These are phyloP conservation scores for Yarrowia sp. DNA, from an alignment of 805 yeast species.

Conservation along the genomic window DNA sequence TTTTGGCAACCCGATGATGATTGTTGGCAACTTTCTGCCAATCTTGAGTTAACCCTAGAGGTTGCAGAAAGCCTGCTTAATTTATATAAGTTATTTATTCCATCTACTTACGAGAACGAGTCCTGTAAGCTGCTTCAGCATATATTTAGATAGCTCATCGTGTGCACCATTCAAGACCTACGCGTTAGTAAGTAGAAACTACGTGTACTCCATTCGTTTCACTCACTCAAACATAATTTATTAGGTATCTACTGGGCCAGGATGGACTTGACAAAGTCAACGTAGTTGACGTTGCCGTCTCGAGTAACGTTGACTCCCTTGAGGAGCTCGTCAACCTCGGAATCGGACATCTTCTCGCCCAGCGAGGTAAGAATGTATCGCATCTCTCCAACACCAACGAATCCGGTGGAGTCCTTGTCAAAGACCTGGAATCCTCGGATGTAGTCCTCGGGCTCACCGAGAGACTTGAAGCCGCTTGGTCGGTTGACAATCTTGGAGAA, in stretches of 20 bases:
- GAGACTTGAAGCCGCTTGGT: slow-evolving; percentile 83
- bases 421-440: slow-evolving; percentile 95
- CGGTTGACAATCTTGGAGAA: slow-evolving; percentile 75
- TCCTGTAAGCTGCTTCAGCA: too few relatives aligned
- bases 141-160: too few relatives aligned
- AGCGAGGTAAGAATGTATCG: slow-evolving; percentile 91
- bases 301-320: slow-evolving; percentile 92
- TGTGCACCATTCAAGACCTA: too few relatives aligned
- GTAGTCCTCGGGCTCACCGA: slow-evolving; percentile 90
- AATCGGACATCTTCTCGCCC: slow-evolving; percentile 88
- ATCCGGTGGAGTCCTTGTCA: slow-evolving; percentile 93
- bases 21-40: slow-evolving; percentile 89
- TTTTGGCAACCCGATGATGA: slow-evolving; percentile 96
- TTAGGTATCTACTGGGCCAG: slow-evolving; percentile 65
- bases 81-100: not conserved
- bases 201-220: too few relatives aligned
- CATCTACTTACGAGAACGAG: too few relatives aligned
- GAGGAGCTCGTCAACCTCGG: slow-evolving; percentile 92
- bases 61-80: not conserved
- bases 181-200: too few relatives aligned
- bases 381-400: slow-evolving; percentile 95
- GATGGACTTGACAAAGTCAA: slow-evolving; percentile 86
- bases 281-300: slow-evolving; percentile 93
- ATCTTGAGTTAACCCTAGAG: slow-evolving; percentile 43
- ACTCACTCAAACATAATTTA: slow-evolving; percentile 25